Evolutionary conservation across 768 basidiomycete species (phyloP), one percentile per base, ranked within the genome.

Genomic region (Tricholoma matsutake): DNA sequence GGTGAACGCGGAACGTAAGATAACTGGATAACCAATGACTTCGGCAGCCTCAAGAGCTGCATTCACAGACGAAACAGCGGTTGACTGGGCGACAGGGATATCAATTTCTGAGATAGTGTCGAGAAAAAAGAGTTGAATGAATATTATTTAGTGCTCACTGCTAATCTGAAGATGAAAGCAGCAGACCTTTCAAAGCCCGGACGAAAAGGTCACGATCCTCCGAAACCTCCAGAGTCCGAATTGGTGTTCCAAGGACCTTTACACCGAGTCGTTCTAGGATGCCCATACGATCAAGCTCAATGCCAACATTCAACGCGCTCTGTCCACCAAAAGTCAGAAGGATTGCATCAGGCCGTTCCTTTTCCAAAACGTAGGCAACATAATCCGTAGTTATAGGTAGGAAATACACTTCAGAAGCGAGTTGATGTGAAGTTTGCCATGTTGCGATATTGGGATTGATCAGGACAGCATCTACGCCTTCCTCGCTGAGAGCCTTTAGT

Each of bases 401-500:
- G 78, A 98, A 99, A 78, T 98, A 99, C 66, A 98, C 94, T 73
- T 98, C 93, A 1, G 90, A 90, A 29, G 97, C 97, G 64, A 99
- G 82, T 73, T 98, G 88, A 72, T 99, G 97, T 7, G 96, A 98
- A 1, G 97, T 98, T 77, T 99, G 97, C 90, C 96, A 98, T 31
- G 97, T 98, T 45, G 97, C 96, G 65, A 98, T 98, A 72, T 99
- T 98, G 52, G 97, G 97, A 75, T 98, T 99, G 74, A 99, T 94
- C 64, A 99, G 87, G 64, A 99, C 88, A 32, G 94, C 92, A 59
- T 91, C 84, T 56, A 99, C 88, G 57, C 96, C 96, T 73, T 96
- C 94, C 75, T 99, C 97, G 67, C 89, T 86, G 56, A 99, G 87
- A 14, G 97, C 97, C 74, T 99, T 98, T 76, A 99, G 86, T 9